Conservation (phyloP, 495 filamentous ascomycete genomes). For the Echria macrotheca region DNA sequence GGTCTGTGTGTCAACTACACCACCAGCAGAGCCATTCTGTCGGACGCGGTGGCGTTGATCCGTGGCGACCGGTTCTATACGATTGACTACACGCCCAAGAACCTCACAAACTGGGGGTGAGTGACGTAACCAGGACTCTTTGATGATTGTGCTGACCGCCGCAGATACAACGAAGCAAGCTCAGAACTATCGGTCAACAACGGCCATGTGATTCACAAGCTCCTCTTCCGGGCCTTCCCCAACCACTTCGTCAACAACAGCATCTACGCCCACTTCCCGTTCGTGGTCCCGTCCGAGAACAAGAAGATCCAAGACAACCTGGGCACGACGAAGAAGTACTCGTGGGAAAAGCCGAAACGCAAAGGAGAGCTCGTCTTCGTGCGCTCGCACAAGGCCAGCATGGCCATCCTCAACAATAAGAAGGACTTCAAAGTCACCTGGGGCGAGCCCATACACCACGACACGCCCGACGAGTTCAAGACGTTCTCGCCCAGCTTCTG, state of each 20-base stretch:
- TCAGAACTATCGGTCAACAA: conserved; percentile 62
- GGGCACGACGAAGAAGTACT: conserved; percentile 57
- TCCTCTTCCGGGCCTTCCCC: conserved; percentile 64
- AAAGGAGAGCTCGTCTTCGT: conserved; percentile 50
- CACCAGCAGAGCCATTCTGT: conserved; percentile 66
- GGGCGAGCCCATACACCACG: conserved; percentile 50
- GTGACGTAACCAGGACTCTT: too few relatives aligned
- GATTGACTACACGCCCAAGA: conserved; percentile 56
- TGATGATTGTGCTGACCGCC: too few relatives aligned
- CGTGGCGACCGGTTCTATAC: conserved; percentile 79
- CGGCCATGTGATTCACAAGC: conserved; percentile 69
- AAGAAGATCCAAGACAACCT: conserved; percentile 59
- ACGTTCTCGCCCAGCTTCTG: conserved; percentile 41
- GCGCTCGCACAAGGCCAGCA: conserved; percentile 53
- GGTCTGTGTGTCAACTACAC: conserved; percentile 70
- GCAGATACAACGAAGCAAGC: conserved; percentile 53
- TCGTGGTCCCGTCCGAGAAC: conserved; percentile 69
- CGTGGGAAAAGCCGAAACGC: conserved; percentile 51
- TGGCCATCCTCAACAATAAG: conserved; percentile 48
- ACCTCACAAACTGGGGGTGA: conserved; percentile 72
- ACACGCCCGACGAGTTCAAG: conserved; percentile 42
- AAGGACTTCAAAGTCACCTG: conserved; percentile 57
- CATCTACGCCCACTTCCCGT: conserved; percentile 67
- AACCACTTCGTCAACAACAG: conserved; percentile 55
- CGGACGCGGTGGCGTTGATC: conserved; percentile 71